Conservation (phyloP, 1,139 yeast species). For the Zygoascus hellenicus region DNA sequence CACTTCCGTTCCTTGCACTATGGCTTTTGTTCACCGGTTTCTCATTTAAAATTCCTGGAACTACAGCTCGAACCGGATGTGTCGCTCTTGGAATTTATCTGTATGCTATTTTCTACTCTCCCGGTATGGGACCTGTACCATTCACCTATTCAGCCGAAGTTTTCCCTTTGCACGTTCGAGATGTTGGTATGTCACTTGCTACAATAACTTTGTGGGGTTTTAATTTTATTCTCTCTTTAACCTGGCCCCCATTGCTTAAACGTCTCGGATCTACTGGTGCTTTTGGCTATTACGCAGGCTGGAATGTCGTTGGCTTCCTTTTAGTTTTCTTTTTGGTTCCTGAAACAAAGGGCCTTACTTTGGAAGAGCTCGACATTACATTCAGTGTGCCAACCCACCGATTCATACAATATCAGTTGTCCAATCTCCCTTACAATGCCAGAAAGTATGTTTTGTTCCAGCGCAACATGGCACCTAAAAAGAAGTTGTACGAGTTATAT, state of each 20-base stretch:
- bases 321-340: constrained; percentile 50
- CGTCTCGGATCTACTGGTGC: constrained; percentile 78
- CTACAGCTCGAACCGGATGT: constrained; percentile 54
- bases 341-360: constrained; percentile 53
- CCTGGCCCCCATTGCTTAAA: constrained; percentile 70
- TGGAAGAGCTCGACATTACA: constrained; percentile 53
- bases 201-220: constrained; percentile 85
- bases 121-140: constrained; percentile 89
- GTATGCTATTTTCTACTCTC: constrained; percentile 68
- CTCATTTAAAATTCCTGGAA: constrained; percentile 61
- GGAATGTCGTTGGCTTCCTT: constrained; percentile 65
- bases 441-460: constrained; percentile 20
- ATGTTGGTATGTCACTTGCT: constrained; percentile 79
- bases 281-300: constrained; percentile 83
- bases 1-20: constrained; percentile 70
- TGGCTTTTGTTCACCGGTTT: constrained; percentile 69
- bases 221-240: constrained; percentile 70
- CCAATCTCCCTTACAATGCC: constrained; percentile 30
- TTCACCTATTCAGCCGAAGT: constrained; percentile 87
- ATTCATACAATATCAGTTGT: constrained; percentile 33
- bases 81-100: constrained; percentile 69
- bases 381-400: constrained; percentile 34
- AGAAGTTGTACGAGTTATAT: constrained; percentile 20
- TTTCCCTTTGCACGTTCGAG: constrained; percentile 79
- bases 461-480: constrained; percentile 22